Percentiles rank a stretch among this genome's conserved stretches.
Conservation (phyloP, 169 alveolate genomes). For the Perkinsus marinus region DNA sequence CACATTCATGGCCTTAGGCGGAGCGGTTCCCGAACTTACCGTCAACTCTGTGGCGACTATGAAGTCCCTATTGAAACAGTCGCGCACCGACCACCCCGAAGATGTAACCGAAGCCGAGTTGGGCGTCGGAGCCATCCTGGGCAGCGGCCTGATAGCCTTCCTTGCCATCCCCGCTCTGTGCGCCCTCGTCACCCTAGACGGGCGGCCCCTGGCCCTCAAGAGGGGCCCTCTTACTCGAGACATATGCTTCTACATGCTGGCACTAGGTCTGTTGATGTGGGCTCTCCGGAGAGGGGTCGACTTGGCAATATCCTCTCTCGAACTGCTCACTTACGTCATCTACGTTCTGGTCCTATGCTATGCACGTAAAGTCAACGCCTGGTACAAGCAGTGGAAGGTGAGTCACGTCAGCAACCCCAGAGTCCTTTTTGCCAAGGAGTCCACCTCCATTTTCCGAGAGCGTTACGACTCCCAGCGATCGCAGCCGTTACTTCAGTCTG, state of each 20-base stretch:
- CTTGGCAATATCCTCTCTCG: background rate
- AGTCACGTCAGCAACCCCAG: background rate
- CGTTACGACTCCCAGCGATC: background rate
- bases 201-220: background rate
- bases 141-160: constrained; percentile 3
- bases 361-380: background rate
- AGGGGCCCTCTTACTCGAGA: background rate
- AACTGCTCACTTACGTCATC: background rate
- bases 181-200: background rate
- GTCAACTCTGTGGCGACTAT: background rate
- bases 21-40: constrained; percentile 1
- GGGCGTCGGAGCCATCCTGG: constrained; percentile 4
- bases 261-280: background rate
- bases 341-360: background rate
- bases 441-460: background rate
- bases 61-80: background rate
- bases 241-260: background rate
- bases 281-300: background rate
- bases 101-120: background rate
- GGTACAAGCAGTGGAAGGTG: background rate
- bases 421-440: background rate
- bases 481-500: background rate
- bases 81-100: background rate
- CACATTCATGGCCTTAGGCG: constrained; percentile 3
- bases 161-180: background rate